phyloP scores from a whole-genome alignment of 148 eudicot species.

The Nepenthes gracilis region DNA sequence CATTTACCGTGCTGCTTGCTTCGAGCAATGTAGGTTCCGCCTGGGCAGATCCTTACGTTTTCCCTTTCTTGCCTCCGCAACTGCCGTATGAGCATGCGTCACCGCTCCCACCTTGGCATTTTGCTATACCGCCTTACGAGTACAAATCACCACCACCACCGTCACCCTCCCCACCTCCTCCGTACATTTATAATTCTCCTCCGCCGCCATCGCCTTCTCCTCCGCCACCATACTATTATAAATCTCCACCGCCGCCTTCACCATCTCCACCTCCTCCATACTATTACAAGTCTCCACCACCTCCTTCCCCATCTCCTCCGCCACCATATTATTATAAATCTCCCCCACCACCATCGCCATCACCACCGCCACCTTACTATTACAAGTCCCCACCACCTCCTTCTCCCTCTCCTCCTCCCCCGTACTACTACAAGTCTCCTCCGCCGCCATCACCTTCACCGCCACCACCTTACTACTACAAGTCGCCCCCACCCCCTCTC shows the following conservation, averaged over 20 bases:
- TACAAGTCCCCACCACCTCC: constrained; percentile 30
- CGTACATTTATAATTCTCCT: constrained; percentile 4
- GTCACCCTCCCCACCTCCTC: background rate
- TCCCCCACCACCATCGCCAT: constrained; percentile 5
- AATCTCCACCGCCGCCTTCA: background rate
- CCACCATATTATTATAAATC: constrained; percentile 1
- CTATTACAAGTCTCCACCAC: constrained; percentile 1
- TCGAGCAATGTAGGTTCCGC: background rate
- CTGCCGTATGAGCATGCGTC: background rate
- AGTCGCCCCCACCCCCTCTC: constrained; percentile 19
- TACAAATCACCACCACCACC: constrained; percentile 1
- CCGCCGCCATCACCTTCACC: constrained; percentile 11
- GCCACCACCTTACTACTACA: constrained; percentile 5
- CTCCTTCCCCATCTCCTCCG: constrained; percentile 5
- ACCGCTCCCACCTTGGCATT: background rate
- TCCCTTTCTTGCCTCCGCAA: background rate
- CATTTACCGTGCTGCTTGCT: background rate
- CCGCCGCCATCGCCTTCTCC: constrained; percentile 1
- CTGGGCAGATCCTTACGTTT: constrained; percentile 1
- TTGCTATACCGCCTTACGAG: background rate
- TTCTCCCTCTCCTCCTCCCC: constrained; percentile 5
- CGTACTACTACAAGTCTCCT: constrained; percentile 19
- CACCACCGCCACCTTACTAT: constrained; percentile 12
- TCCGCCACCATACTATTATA: background rate
- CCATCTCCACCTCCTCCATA: background rate